Base-by-base conservation (phyloP, 2,329 filamentous ascomycete genomes). In the Dactylellina sp. region DNA sequence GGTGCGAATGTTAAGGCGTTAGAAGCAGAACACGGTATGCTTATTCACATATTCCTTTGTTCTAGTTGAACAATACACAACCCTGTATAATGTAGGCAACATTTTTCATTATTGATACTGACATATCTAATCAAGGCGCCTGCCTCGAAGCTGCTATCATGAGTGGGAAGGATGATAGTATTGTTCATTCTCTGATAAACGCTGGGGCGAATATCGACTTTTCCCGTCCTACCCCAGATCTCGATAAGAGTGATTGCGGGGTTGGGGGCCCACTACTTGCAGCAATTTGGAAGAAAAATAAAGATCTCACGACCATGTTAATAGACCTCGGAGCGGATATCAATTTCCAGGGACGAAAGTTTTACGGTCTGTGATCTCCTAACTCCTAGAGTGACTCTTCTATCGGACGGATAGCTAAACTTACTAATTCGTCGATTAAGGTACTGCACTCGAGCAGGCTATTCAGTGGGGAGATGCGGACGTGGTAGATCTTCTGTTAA, bases 301-400 rank as follows among this genome's bases (percentile, higher is more conserved):
- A 50, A n/a, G 28, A 61, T 61, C 25, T 49, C 1, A 44, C 40
- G 28, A 20, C 57, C 9, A n/a, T 50, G 11, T 32, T 61, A 39
- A 49, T 61, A 50, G 57, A 61, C 28, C 42, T 24, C n/a, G 57
- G 57, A 18, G 57, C 57, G 5, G 44, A 61, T 35, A 50, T 61
- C 9, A 32, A 50, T 39, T 28, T 44, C 16, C 28, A 24, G 12
- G 39, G 39, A 22, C 7, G 40, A 49, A 47, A 46, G 4, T 32
- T 37, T 50, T 49, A 47, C 18, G 44, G 42, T 50, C 25, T 24
- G 49, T 52, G 12, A 35, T 24, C 44, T 2, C 14, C 7, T n/a
- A 35, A 20, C n/a, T 12, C 20, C 28, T 42, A n/a, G 14, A 25
- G 2, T 16, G 12, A 37, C 2, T 11, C 12, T 18, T 18, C 28